Base-by-base conservation (phyloP, 768 basidiomycete genomes). In the Pulveroboletus sp. region DNA sequence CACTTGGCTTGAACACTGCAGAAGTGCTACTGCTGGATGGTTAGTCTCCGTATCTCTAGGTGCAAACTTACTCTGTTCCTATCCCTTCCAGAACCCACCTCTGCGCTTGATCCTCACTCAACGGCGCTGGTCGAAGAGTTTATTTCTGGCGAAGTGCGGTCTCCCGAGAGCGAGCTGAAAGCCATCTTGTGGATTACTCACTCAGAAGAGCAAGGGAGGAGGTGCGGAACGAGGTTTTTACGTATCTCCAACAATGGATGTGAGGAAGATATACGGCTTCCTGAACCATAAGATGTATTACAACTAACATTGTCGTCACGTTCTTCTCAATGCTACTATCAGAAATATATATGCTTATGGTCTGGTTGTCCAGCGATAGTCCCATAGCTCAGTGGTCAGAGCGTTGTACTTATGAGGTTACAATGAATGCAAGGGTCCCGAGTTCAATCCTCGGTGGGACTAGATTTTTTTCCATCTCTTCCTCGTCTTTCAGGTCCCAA, bases 141-240 rank as follows among this genome's bases (percentile, higher is more conserved):
- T 40, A 69, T 94, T 13, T 51, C 75, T 5, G 62, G 73, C 8
- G 75, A 83, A 47, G 64, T 93, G 32, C 75, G 64, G 36, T 71
- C 74, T 1, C 47, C 68, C 8, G 69, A 77, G 35, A 72, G 76
- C 18, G 69, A 71, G 31, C 67, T 89, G 46, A 87, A 88, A 62
- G 86, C 89, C 0, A 68, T 91, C 36, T 63, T 93, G 4, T 93
- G 91, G 91, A 89, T 93, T 52, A 93, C 92, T 0, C 91, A 93
- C 64, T 89, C 87, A 0, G 81, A 82, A 3, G 86, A 90, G 54
- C 91, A 93, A 65, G 86, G 82, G 5, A 70, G 77, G 55, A 74
- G 89, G 46, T 79, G 87, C 35, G 91, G 89, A 13, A 89, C 80
- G 2, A 72, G 86, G 53, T 86, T 83, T 57, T 63, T 87, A 21